Evolutionary conservation across 306 rosid species (phyloP).

Genomic region (Begonia fuchsioides): DNA sequence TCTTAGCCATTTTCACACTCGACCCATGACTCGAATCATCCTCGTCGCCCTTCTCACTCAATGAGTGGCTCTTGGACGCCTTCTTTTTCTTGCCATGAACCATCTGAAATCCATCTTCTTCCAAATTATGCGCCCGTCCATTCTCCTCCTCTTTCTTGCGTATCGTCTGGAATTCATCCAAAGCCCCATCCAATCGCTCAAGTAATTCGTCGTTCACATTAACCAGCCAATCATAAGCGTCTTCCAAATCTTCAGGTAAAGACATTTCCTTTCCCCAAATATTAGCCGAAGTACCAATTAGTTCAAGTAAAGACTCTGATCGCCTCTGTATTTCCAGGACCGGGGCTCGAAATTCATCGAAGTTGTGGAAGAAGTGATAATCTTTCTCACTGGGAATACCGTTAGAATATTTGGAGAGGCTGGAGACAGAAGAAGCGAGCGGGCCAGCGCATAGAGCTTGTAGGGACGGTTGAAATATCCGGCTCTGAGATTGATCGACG

Average conservation of each 20-base stretch:
- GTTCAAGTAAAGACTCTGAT: slow-evolving; percentile 50
- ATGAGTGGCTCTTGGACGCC: slow-evolving; percentile 5
- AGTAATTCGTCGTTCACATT: slow-evolving; percentile 55
- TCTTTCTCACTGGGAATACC: slow-evolving; percentile 49
- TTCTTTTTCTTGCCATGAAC: slow-evolving; percentile 44
- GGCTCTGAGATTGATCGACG: slow-evolving; percentile 28
- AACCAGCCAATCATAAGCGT: slow-evolving; percentile 62
- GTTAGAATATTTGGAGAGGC: slow-evolving; percentile 45
- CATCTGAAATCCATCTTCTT: slow-evolving; percentile 54
- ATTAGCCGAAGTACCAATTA: slow-evolving; percentile 27
- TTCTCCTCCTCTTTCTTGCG: slow-evolving; percentile 36
- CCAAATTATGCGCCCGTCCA: slow-evolving; percentile 10
- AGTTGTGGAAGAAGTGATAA: slow-evolving; percentile 51
- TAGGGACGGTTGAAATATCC: slow-evolving; percentile 21
- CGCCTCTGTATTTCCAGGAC: slow-evolving; percentile 28
- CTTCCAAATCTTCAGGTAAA: slow-evolving; percentile 45
- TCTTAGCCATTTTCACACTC: slow-evolving; percentile 38
- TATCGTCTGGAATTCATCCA: slow-evolving; percentile 43
- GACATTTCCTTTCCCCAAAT: slow-evolving; percentile 35
- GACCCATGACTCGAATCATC: slow-evolving; percentile 8
- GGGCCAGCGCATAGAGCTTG: slow-evolving; percentile 31
- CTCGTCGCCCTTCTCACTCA: slow-evolving; percentile 12
- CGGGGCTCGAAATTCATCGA: slow-evolving; percentile 51
- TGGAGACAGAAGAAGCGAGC: slow-evolving; percentile 37
- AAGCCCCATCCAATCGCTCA: slow-evolving; percentile 38